Evolutionary conservation across 495 filamentous ascomycete genomes (phyloP), one percentile per base, ranked within the genome.

Genomic region (Bacidia rubella): DNA sequence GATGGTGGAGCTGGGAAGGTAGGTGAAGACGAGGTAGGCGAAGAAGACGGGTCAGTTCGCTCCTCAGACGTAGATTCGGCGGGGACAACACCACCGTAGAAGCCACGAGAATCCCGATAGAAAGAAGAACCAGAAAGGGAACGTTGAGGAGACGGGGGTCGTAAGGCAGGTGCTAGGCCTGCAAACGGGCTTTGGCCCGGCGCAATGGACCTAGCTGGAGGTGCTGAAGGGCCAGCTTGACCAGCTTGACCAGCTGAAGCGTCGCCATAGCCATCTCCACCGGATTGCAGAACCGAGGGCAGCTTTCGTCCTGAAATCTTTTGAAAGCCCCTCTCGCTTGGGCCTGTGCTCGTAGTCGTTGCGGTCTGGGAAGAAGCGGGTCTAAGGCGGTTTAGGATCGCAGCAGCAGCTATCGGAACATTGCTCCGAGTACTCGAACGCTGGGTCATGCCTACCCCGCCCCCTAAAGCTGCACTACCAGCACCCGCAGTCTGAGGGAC

Each of bases 261-360:
- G 24, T 62, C 82, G 53, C 76, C 76, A 59, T 80, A 87, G 2
- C 83, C 83, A 62, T 87, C 80, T 19, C 83, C 81, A 42, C 84
- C 81, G 29, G 75, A 75, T 35, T 77, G 73, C 29, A 87, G 66
- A 3, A 87, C 83, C 15, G 85, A 79, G 3, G 76, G 72, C n/a
- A 90, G 67, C 57, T 87, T 87, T 49, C 78, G 73, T 29, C 85
- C 85, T 4, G 83, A 82, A 3, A 90, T 68, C 55, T 75, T 76
- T 54, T 79, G 73, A 55, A 79, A 79, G 1, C 76, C 75, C 12
- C 71, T 71, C 47, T 79, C 75, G 51, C 72, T 73, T 2, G 68
- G 57, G 72, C 2, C 72, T 10, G 60, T 58, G 11, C 55, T 53
- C 27, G 57, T 52, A 38, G 59, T 62, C 11, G 62, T 49, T 40